Evolutionary conservation across 495 filamentous ascomycete genomes (phyloP).

Genomic region (Neurospora sp.): DNA sequence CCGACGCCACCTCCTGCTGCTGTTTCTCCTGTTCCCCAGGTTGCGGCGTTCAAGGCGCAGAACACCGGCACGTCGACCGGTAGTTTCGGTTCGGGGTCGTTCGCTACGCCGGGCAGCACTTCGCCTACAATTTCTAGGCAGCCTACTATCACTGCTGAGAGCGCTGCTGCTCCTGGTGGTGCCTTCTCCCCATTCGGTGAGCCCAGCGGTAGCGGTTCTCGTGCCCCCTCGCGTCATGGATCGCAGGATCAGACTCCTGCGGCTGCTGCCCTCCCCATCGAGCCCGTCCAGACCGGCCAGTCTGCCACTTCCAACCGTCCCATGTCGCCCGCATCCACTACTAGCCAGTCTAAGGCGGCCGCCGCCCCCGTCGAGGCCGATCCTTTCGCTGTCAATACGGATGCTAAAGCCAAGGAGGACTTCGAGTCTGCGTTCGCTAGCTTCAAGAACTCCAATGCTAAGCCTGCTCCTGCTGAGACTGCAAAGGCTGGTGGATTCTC

Average conservation of each 20-base stretch:
- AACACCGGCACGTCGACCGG: conserved; percentile 40
- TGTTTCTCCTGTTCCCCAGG: conserved; percentile 12
- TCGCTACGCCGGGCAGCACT: conserved; percentile 41
- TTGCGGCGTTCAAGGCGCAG: conserved; percentile 58
- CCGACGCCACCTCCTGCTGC: conserved; percentile 43
- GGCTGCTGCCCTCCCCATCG: conserved; percentile 18
- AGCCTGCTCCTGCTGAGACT: conserved; percentile 15
- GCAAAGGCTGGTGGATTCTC: conserved; percentile 32
- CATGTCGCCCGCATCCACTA: conserved; percentile 10
- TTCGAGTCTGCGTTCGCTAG: conserved; percentile 66
- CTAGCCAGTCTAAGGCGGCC: conserved; percentile 10
- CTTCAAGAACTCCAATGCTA: conserved; percentile 34
- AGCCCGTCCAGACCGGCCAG: conserved; percentile 23
- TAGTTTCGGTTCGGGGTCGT: conserved; percentile 34
- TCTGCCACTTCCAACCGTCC: conserved; percentile 22
- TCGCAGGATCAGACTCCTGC: not conserved
- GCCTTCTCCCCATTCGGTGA: conserved; percentile 54
- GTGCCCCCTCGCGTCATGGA: conserved; percentile 5
- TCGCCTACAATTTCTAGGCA: conserved; percentile 46
- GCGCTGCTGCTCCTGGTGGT: not conserved
- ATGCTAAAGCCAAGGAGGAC: conserved; percentile 57
- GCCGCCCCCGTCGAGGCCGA: conserved; percentile 20
- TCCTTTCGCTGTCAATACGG: conserved; percentile 45
- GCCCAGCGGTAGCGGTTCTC: conserved; percentile 16
- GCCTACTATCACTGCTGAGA: conserved; percentile 35